phyloP scores from a whole-genome alignment of 2,329 filamentous ascomycete species.

The Stachybotrys chartarum region DNA sequence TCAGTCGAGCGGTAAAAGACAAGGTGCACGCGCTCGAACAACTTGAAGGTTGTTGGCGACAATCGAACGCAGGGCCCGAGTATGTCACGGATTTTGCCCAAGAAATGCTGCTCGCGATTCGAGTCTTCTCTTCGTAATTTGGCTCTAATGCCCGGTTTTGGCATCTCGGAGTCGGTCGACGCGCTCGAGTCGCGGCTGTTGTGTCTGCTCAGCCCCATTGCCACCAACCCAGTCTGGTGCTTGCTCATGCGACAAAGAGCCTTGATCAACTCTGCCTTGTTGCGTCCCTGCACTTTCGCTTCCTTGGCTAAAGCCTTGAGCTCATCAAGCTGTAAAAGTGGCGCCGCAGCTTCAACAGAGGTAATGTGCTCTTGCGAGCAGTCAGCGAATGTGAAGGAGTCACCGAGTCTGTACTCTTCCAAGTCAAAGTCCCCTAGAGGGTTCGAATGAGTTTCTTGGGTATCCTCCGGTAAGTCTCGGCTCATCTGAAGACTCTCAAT shows the following conservation, averaged over 20 bases:
- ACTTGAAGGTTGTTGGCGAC: conserved; percentile 60
- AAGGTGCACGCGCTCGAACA: conserved; percentile 91
- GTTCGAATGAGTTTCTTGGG: not conserved
- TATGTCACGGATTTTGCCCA: conserved; percentile 67
- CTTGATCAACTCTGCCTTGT: conserved; percentile 71
- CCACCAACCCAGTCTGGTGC: conserved; percentile 68
- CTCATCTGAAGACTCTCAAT: conserved; percentile 55
- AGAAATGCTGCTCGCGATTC: conserved; percentile 68
- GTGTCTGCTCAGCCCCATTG: conserved; percentile 57
- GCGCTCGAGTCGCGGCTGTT: conserved; percentile 50
- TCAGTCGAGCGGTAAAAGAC: conserved; percentile 95
- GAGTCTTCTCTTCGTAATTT: conserved; percentile 25
- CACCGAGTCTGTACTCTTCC: conserved; percentile 39
- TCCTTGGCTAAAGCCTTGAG: conserved; percentile 79
- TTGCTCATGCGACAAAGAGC: conserved; percentile 69
- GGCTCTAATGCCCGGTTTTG: conserved; percentile 5
- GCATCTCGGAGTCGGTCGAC: conserved; percentile 35
- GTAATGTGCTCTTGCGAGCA: conserved; percentile 65
- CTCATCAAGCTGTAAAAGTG: conserved; percentile 79
- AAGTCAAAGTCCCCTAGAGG: conserved; percentile 18
- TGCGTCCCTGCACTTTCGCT: conserved; percentile 79
- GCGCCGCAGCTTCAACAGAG: conserved; percentile 75
- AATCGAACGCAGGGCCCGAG: conserved; percentile 82
- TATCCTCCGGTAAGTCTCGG: conserved; percentile 43
- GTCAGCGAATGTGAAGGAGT: conserved; percentile 72